A percentile compares a stretch with the other conserved stretches of the same genome.
Conservation (phyloP, 176 grass and related monocot genomes). For the Guadua angustifolia region DNA sequence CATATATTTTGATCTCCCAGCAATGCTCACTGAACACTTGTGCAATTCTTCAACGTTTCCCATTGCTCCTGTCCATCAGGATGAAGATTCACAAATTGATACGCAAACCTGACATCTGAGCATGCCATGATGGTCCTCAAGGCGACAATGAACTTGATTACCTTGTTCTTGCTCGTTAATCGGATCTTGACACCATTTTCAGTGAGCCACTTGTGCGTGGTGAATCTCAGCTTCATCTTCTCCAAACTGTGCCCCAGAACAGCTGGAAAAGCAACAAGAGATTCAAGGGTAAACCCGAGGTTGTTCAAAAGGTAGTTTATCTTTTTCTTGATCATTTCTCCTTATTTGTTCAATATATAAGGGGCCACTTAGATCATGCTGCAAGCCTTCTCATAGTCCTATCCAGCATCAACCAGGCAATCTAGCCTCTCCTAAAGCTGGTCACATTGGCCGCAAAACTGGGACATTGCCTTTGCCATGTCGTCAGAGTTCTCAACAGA, state of each 20-base stretch:
- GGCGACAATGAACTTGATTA: conserved; percentile 35
- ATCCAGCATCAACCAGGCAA: conserved; percentile 52
- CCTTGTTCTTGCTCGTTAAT: conserved; percentile 27
- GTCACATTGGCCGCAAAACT: conserved; percentile 52
- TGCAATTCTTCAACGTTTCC: conserved; percentile 50
- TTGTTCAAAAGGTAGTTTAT: conserved; percentile 60
- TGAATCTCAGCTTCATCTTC: conserved; percentile 62
- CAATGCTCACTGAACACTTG: background rate
- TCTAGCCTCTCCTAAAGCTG: conserved; percentile 61
- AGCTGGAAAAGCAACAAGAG: conserved; percentile 46
- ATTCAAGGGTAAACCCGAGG: conserved; percentile 49
- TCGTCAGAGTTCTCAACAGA: conserved; percentile 60
- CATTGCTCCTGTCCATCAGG: conserved; percentile 55
- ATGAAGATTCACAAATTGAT: conserved; percentile 54
- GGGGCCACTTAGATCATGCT: conserved; percentile 57
- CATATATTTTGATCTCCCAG: background rate
- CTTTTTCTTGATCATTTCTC: conserved; percentile 50
- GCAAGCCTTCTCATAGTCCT: conserved; percentile 49
- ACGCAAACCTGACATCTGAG: conserved; percentile 54
- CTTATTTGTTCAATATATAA: conserved; percentile 50
- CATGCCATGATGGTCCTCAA: conserved; percentile 58
- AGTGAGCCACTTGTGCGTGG: conserved; percentile 54
- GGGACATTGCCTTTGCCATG: conserved; percentile 53
- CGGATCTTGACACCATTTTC: conserved; percentile 39
- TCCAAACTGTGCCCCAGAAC: conserved; percentile 57